These are phyloP conservation scores for Hortiboletus flavorubellus DNA, from an alignment of 768 basidiomycete genomes.

Conservation along the genomic window DNA sequence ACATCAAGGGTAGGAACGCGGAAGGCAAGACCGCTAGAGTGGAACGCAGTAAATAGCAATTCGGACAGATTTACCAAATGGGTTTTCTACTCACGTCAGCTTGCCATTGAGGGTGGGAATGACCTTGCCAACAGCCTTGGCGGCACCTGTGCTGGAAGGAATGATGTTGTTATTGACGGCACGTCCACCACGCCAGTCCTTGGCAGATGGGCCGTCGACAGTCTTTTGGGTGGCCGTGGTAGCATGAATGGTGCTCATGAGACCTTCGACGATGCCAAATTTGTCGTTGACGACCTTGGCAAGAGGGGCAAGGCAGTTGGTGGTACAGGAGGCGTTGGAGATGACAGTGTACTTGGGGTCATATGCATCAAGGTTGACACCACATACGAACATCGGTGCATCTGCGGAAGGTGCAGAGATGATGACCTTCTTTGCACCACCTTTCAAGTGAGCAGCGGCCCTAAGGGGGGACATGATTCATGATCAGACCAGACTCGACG, in stretches of 20 bases:
- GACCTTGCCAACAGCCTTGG: slow-evolving; percentile 98
- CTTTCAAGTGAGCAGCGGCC: slow-evolving; percentile 91
- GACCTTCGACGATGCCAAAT: slow-evolving; percentile 91
- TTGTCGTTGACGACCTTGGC: slow-evolving; percentile 99
- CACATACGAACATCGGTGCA: slow-evolving; percentile 91
- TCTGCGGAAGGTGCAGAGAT: slow-evolving; percentile 99
- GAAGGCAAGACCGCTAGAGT: slow-evolving; percentile 82
- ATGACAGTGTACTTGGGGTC: slow-evolving; percentile 88
- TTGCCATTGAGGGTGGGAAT: slow-evolving; percentile 96
- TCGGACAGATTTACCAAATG: neutral
- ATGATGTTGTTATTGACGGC: slow-evolving; percentile 98
- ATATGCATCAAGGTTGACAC: slow-evolving; percentile 94
- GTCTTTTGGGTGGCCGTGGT: slow-evolving; percentile 96
- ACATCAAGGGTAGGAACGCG: slow-evolving; percentile 96
- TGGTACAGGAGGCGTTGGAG: slow-evolving; percentile 99
- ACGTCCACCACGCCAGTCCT: slow-evolving; percentile 98
- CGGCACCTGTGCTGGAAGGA: slow-evolving; percentile 97
- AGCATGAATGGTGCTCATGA: slow-evolving; percentile 98
- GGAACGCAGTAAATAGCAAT: neutral
- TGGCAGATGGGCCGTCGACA: slow-evolving; percentile 90
- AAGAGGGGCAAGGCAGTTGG: slow-evolving; percentile 99
- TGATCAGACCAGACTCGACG: neutral
- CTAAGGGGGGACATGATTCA: slow-evolving; percentile 33
- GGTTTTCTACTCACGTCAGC: slow-evolving; percentile 70
- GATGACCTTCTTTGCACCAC: slow-evolving; percentile 99